These are phyloP conservation scores for Xylariaceae sp. DNA, from an alignment of 2,329 filamentous ascomycete genomes.

Conservation along the genomic window DNA sequence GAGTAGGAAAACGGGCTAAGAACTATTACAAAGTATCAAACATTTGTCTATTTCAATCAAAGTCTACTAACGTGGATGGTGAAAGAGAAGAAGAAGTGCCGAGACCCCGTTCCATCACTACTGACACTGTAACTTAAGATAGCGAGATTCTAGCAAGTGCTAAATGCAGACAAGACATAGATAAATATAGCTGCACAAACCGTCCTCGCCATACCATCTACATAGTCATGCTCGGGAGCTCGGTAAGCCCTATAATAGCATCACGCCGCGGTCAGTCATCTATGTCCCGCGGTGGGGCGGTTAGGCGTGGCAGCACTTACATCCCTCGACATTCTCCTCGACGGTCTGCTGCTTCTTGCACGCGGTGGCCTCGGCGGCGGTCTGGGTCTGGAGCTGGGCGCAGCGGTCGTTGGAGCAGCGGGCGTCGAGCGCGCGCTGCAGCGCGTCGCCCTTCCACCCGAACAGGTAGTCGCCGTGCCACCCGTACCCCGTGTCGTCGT, in stretches of 20 bases:
- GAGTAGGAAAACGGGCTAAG: too few species aligned
- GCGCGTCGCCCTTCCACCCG: slow-evolving; percentile 39
- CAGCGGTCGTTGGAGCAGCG: slow-evolving; percentile 36
- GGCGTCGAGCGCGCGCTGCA: slow-evolving; percentile 36
- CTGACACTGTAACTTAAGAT: too few species aligned
- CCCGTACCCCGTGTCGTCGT: slow-evolving; percentile 36
- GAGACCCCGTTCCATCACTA: too few species aligned
- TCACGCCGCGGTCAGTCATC: slow-evolving; percentile 5
- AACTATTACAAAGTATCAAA: too few species aligned
- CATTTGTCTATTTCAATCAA: too few species aligned
- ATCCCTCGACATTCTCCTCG: slow-evolving; percentile 26
- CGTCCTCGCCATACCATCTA: background rate
- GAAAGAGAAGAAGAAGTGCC: too few species aligned
- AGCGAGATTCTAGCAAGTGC: too few species aligned
- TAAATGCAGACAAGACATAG: too few species aligned
- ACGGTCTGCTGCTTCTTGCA: slow-evolving; percentile 31
- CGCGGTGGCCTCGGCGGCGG: slow-evolving; percentile 25
- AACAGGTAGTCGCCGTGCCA: slow-evolving; percentile 42
- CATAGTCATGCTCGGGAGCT: slow-evolving; percentile 20
- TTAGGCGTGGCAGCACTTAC: slow-evolving; percentile 13
- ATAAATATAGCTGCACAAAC: too few species aligned
- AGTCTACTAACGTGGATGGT: too few species aligned
- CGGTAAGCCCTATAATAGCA: slow-evolving; percentile 16
- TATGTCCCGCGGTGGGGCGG: too few species aligned
- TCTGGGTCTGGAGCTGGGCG: slow-evolving; percentile 28